Percentiles rank a stretch among this genome's conserved stretches.
Evolutionary conservation across 176 grass and related monocot species (phyloP).

Genomic region (Cocos nucifera): DNA sequence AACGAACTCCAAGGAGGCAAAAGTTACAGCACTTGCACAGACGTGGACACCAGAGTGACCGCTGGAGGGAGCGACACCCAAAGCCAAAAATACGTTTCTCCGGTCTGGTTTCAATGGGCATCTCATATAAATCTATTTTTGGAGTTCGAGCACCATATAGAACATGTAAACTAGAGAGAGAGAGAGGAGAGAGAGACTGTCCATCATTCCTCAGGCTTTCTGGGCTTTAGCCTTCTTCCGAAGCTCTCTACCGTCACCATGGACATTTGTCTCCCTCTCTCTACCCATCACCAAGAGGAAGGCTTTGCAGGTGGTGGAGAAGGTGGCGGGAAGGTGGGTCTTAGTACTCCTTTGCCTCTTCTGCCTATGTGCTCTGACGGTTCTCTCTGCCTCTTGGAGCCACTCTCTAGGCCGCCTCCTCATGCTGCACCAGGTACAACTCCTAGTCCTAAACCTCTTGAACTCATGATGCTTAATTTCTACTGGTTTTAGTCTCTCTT

Average conservation of each 20-base stretch:
- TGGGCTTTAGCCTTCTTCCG: neutral
- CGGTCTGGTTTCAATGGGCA: neutral
- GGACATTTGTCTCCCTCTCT: no score
- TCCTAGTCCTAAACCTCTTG: no score
- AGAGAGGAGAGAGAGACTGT: slow-evolving; percentile 13
- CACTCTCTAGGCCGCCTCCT: slow-evolving; percentile 1
- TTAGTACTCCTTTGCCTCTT: neutral
- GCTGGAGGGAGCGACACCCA: neutral
- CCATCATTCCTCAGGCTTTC: slow-evolving; percentile 1
- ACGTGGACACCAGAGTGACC: no score
- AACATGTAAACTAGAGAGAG: neutral
- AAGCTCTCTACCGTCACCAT: neutral
- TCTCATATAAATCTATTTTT: neutral
- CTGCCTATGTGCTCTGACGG: slow-evolving; percentile 21
- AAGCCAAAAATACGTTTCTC: neutral
- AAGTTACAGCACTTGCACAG: no score
- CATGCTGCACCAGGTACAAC: slow-evolving; percentile 15
- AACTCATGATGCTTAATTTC: no score
- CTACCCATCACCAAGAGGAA: neutral
- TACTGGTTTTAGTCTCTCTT: no score
- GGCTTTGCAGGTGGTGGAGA: neutral
- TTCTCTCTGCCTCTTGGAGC: slow-evolving; percentile 23
- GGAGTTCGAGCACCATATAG: slow-evolving; percentile 10
- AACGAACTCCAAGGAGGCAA: no score
- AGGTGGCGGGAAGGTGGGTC: neutral